Percentiles rank a stretch among this genome's conserved stretches.
These are phyloP conservation scores for Calonectria honghensis DNA, from an alignment of 2,329 filamentous ascomycete species.

Conservation along the genomic window DNA sequence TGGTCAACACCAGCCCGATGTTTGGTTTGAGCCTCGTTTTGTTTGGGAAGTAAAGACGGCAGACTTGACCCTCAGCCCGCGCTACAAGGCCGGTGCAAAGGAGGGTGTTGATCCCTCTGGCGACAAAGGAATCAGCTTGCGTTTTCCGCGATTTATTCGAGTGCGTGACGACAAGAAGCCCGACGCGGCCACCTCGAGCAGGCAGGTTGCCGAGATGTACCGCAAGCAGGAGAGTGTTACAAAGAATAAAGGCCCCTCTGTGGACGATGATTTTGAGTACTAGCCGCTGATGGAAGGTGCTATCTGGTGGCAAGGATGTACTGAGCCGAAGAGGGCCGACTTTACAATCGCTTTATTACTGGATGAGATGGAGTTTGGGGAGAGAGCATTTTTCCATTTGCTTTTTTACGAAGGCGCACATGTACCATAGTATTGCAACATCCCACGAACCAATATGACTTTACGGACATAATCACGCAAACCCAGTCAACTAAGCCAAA, in stretches of 20 bases:
- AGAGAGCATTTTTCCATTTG: neutral
- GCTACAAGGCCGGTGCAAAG: conserved; percentile 92
- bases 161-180: conserved; percentile 96
- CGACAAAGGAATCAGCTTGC: conserved; percentile 87
- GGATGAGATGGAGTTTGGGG: conserved; percentile 5
- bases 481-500: neutral
- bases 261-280: conserved; percentile 99
- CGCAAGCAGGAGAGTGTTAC: conserved; percentile 92
- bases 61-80: conserved; percentile 92
- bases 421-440: conserved; percentile 29
- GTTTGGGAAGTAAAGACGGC: conserved; percentile 99
- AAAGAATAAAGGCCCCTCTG: conserved; percentile 89
- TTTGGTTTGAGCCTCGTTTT: conserved; percentile 96
- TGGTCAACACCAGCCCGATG: conserved; percentile 95
- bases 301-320: neutral
- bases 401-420: conserved; percentile 9
- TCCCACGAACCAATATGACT: conserved; percentile 16
- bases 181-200: conserved; percentile 88
- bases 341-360: conserved; percentile 10
- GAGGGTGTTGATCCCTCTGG: conserved; percentile 84
- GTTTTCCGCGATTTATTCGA: conserved; percentile 96
- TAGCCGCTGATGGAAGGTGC: conserved; percentile 62
- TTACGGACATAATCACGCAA: conserved; percentile 1
- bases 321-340: neutral
- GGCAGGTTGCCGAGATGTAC: conserved; percentile 98